Conservation (phyloP, 139 green algal genomes). For the Pedinophyceae sp. region DNA sequence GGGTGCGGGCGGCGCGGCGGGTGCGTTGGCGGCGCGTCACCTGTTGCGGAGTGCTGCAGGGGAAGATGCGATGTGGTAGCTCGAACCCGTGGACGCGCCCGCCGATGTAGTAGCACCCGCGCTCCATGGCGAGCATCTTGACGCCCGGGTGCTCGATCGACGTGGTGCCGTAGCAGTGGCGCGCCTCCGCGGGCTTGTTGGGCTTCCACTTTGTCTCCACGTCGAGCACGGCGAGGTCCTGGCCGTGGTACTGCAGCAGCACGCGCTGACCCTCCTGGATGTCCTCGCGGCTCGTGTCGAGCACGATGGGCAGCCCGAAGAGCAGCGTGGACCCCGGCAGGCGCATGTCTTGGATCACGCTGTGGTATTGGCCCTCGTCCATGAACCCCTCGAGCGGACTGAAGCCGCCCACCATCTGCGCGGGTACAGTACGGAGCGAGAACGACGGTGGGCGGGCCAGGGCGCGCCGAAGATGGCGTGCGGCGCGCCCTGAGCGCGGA, state of each 20-base stretch:
- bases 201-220: slow-evolving; percentile 46
- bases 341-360: slow-evolving; percentile 52
- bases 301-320: slow-evolving; percentile 68
- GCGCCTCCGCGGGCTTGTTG: slow-evolving; percentile 56
- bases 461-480: too few relatives aligned
- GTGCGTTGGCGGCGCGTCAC: too few relatives aligned
- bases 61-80: slow-evolving; percentile 37
- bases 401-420: slow-evolving; percentile 63
- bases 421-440: too few relatives aligned
- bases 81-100: slow-evolving; percentile 7
- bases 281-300: slow-evolving; percentile 61
- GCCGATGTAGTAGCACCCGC: slow-evolving; percentile 62
- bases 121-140: slow-evolving; percentile 70
- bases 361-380: slow-evolving; percentile 55
- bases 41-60: slow-evolving; percentile 47
- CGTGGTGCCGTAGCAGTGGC: slow-evolving; percentile 65
- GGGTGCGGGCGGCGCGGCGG: too few relatives aligned
- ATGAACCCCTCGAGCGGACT: slow-evolving; percentile 79
- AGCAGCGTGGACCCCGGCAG: too few relatives aligned
- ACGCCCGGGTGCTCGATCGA: slow-evolving; percentile 69
- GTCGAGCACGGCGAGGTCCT: slow-evolving; percentile 41
- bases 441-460: too few relatives aligned
- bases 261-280: slow-evolving; percentile 29
- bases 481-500: too few relatives aligned
- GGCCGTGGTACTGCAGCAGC: slow-evolving; percentile 47